Evolutionary conservation across 192 early-diverging fungal genomes (phyloP).

Genomic region (Gaertneriomyces semiglobifer): DNA sequence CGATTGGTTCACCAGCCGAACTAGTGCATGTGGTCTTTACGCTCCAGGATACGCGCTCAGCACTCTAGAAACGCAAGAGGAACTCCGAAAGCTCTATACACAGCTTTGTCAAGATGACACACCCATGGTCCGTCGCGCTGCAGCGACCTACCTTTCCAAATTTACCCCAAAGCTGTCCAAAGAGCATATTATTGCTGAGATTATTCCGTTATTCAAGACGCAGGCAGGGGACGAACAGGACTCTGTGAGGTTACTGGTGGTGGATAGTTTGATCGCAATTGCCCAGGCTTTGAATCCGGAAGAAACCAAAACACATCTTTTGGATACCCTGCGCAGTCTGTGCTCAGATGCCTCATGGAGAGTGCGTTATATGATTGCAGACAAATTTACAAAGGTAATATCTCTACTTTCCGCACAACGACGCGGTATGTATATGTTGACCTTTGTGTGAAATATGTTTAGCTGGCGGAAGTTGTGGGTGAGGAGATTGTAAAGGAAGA

Average conservation of each 20-base stretch:
- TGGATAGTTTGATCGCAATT: constrained; percentile 87
- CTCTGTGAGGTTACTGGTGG: constrained; percentile 93
- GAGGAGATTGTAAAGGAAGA: constrained; percentile 78
- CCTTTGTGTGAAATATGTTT: constrained; percentile 1
- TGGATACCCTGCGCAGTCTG: constrained; percentile 72
- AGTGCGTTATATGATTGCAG: constrained; percentile 98
- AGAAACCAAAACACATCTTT: constrained; percentile 68
- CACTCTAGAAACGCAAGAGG: constrained; percentile 71
- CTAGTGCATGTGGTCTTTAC: constrained; percentile 90
- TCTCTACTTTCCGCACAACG: neutral
- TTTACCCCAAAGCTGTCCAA: constrained; percentile 68
- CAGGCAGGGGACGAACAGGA: constrained; percentile 80
- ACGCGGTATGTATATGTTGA: neutral
- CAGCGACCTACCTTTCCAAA: constrained; percentile 76
- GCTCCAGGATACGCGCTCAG: constrained; percentile 75
- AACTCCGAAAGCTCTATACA: constrained; percentile 74
- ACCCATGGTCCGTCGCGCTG: constrained; percentile 96
- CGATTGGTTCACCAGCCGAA: constrained; percentile 98
- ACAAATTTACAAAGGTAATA: constrained; percentile 88
- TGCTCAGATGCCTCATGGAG: constrained; percentile 95
- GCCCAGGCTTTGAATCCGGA: constrained; percentile 74
- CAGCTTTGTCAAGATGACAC: constrained; percentile 89
- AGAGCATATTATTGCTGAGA: constrained; percentile 76
- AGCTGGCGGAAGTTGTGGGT: constrained; percentile 81
- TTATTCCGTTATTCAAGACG: constrained; percentile 82